Conservation (phyloP, 2,329 filamentous ascomycete species). For the Aspergillaceae sp. region DNA sequence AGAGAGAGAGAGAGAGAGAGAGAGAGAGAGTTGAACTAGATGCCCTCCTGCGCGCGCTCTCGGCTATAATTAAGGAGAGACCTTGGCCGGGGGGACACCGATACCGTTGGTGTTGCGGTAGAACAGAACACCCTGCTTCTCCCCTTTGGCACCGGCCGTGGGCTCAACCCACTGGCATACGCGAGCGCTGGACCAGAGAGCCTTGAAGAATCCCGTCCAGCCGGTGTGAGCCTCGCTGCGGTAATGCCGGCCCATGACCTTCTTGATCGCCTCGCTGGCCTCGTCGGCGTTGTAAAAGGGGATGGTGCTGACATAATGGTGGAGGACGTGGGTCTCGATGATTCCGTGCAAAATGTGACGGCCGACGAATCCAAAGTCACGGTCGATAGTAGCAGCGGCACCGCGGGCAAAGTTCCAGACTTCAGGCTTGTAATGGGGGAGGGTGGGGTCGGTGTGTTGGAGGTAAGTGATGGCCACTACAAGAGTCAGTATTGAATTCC, state of each 20-base stretch:
- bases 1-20: not conserved
- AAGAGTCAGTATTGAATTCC: slow-evolving; percentile 6
- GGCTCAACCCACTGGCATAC: slow-evolving; percentile 98
- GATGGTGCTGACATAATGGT: slow-evolving; percentile 94
- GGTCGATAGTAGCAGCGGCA: slow-evolving; percentile 90
- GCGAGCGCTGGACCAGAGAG: slow-evolving; percentile 71
- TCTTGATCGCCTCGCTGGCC: slow-evolving; percentile 87
- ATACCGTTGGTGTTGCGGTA: slow-evolving; percentile 91
- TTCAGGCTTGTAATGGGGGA: slow-evolving; percentile 81
- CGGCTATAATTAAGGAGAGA: slow-evolving; percentile 7
- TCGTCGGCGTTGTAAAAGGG: slow-evolving; percentile 96
- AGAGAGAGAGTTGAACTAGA: not conserved
- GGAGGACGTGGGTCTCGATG: slow-evolving; percentile 93
- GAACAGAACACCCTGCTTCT: slow-evolving; percentile 79
- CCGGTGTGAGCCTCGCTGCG: slow-evolving; percentile 71
- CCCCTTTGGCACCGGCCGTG: slow-evolving; percentile 67
- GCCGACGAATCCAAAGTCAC: slow-evolving; percentile 93
- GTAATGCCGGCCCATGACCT: slow-evolving; percentile 93
- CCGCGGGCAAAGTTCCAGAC: slow-evolving; percentile 91
- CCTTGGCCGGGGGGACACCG: slow-evolving; percentile 51
- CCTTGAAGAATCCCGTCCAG: slow-evolving; percentile 69
- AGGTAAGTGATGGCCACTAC: slow-evolving; percentile 95
- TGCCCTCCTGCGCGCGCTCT: too few relatives aligned
- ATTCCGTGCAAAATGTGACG: slow-evolving; percentile 88
- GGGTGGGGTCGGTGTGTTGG: slow-evolving; percentile 89